Evolutionary conservation across 805 yeast genomes (phyloP), one percentile per base, ranked within the genome.

Genomic region (Sugiyamaella qingdaonensis): DNA sequence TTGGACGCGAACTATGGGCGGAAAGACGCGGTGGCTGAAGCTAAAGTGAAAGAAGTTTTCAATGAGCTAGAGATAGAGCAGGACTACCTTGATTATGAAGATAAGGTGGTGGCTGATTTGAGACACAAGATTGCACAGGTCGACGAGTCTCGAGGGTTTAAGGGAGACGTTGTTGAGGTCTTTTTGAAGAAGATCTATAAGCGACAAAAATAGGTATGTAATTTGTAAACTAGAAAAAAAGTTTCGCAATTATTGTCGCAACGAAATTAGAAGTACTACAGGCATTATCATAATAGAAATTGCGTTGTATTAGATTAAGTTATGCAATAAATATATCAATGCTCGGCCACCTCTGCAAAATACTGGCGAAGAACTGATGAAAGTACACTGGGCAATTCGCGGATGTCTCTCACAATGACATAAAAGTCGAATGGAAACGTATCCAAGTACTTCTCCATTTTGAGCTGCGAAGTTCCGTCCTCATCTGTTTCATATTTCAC

Each of bases 381-480:
- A 51, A 94, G 76, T 85, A 94, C 90, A 64, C 85, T 88, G 13
- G 99, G 99, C 36, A 94, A 76, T 70, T 92, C 98, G 46, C 78
- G 78, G 60, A 95, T 86, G 64, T 92, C 83, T 61, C 87, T 84
- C 24, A 94, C 97, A 60, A 95, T 92, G 54, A 92, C 97, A 66
- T 92, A 94, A 67, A 86, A 94, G 66, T 94, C 98, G 70, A 94
- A 94, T 61, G 99, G 98, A 84, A 94, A 94, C 29, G 87, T 79
- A 62, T 92, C 97, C 68, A 94, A 78, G 64, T 94, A 94, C 61
- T 84, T 87, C 55, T 82, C 84, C 54, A 94, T 94, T 65, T 85
- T 78, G 58, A 95, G 73, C 44, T 79, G 79, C 81, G 82, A 77
- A 53, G 78, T 79, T 2, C 97, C 97, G 36, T 66, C 64, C 65